Conservation (phyloP, 768 basidiomycete species). For the Tricholoma saponaceum region DNA sequence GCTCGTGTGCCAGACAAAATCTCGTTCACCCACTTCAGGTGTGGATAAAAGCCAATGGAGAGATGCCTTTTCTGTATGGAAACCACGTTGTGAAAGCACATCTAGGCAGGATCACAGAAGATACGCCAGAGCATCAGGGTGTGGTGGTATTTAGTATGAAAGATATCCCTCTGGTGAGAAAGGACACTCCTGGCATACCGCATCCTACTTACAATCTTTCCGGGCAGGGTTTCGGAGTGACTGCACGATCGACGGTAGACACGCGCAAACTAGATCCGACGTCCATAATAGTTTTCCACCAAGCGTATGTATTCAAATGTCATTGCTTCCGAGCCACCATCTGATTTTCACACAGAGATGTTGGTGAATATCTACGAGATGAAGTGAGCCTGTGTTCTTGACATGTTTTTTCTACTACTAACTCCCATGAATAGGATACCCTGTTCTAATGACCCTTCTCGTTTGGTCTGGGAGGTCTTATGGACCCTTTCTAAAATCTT, state of each 20-base stretch:
- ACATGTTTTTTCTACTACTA: slow-evolving; percentile 2
- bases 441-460: slow-evolving; percentile 48
- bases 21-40: slow-evolving; percentile 46
- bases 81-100: slow-evolving; percentile 99
- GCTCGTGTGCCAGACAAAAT: neutral
- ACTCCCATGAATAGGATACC: slow-evolving; percentile 53
- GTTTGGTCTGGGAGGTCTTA: slow-evolving; percentile 11
- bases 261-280: slow-evolving; percentile 97
- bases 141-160: slow-evolving; percentile 96
- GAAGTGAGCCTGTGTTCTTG: slow-evolving; percentile 53
- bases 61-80: slow-evolving; percentile 99
- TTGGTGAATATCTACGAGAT: slow-evolving; percentile 97
- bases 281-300: slow-evolving; percentile 96
- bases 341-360: slow-evolving; percentile 56
- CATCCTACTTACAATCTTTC: neutral
- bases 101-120: slow-evolving; percentile 97
- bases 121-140: slow-evolving; percentile 98
- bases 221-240: slow-evolving; percentile 92
- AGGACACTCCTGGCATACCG: neutral
- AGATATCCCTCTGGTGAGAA: slow-evolving; percentile 82
- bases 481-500: slow-evolving; percentile 13
- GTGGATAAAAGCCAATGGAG: slow-evolving; percentile 99
- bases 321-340: slow-evolving; percentile 1
- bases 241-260: slow-evolving; percentile 91
- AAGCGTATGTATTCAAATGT: slow-evolving; percentile 62